phyloP scores from a whole-genome alignment of 1,139 yeast species.

The Pichia sp. region DNA sequence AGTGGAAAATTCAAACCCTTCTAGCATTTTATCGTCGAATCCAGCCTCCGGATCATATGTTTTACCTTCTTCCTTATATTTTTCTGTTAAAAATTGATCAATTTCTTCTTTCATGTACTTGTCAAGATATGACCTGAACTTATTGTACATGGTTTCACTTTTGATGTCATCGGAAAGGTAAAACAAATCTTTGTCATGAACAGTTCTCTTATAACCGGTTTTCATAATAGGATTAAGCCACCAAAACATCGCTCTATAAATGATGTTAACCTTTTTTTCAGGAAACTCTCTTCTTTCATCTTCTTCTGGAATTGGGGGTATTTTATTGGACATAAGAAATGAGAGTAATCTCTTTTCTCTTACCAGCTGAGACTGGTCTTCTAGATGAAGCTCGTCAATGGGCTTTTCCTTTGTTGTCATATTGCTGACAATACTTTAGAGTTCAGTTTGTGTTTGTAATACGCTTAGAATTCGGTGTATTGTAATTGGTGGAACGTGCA shows the following conservation, averaged over 20 bases:
- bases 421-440: too few species aligned
- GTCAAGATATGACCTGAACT: slow-evolving; percentile 26
- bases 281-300: slow-evolving; percentile 37
- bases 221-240: slow-evolving; percentile 44
- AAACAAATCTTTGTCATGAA: slow-evolving; percentile 39
- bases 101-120: slow-evolving; percentile 4
- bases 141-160: slow-evolving; percentile 30
- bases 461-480: not conserved
- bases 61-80: slow-evolving; percentile 8
- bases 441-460: too few species aligned
- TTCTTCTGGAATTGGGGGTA: slow-evolving; percentile 46
- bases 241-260: slow-evolving; percentile 34
- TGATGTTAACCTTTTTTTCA: slow-evolving; percentile 26
- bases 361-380: not conserved
- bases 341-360: slow-evolving; percentile 32
- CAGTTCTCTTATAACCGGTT: slow-evolving; percentile 44
- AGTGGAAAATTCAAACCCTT: slow-evolving; percentile 12
- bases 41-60: slow-evolving; percentile 4
- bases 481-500: too few species aligned
- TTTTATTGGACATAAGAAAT: slow-evolving; percentile 30
- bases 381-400: not conserved
- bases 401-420: slow-evolving; percentile 1
- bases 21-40: slow-evolving; percentile 5
- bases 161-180: slow-evolving; percentile 31
- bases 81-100: slow-evolving; percentile 5